Evolutionary conservation across 129 eudicot genomes (phyloP).

Genomic region (Pulicaria dysenterica): DNA sequence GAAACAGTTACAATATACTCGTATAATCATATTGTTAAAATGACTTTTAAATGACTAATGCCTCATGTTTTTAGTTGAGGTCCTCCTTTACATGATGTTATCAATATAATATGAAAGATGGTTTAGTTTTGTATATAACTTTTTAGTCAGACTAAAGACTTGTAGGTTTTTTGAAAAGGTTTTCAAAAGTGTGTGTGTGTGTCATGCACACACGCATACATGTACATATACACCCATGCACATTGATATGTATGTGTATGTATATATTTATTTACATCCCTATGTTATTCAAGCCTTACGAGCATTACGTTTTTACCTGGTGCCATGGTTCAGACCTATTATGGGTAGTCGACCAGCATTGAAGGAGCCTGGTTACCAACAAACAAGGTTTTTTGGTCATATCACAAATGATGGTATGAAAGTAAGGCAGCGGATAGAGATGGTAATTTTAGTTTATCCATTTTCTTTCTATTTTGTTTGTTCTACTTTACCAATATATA

Average conservation of each 20-base stretch:
- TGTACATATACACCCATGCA: background rate
- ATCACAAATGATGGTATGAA: constrained; percentile 27
- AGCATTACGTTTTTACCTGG: background rate
- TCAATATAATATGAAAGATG: no score
- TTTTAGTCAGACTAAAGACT: no score
- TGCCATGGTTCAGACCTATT: constrained; percentile 43
- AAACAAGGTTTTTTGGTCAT: constrained; percentile 49
- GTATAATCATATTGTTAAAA: background rate
- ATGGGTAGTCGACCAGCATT: constrained; percentile 42
- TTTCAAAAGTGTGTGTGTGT: no score
- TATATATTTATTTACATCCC: background rate
- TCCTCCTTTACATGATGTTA: background rate
- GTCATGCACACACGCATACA: background rate
- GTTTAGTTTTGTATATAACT: no score
- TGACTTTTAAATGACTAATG: background rate
- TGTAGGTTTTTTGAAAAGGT: no score
- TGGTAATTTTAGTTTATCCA: constrained; percentile 30
- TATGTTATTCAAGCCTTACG: background rate
- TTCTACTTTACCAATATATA: constrained; percentile 3
- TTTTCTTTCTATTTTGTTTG: background rate
- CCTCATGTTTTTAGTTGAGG: background rate
- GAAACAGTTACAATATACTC: constrained; percentile 3
- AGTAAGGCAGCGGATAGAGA: constrained; percentile 27
- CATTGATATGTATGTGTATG: background rate
- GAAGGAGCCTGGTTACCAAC: constrained; percentile 24